Percentiles rank a stretch among this genome's conserved stretches.
Conservation (phyloP, 371 early-diverging fungal species). For the Rhizopus stolonifer region DNA sequence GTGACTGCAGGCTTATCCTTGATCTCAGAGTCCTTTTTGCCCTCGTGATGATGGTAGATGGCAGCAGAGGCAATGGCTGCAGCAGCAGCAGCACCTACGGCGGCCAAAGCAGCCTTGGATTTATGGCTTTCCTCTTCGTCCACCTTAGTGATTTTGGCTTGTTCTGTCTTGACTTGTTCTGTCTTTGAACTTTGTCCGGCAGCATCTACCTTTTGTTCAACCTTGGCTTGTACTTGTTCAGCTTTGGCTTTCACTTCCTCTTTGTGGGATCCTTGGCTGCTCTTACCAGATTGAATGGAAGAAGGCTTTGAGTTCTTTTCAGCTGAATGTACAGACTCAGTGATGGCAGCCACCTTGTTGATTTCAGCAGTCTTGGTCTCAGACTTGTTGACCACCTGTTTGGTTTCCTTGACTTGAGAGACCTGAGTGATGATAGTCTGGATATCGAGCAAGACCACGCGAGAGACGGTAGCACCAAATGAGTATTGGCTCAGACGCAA, state of each 20-base stretch:
- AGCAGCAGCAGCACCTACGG: slow-evolving; percentile 25
- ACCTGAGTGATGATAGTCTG: slow-evolving; percentile 21
- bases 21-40: slow-evolving; percentile 6
- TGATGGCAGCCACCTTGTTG: slow-evolving; percentile 2
- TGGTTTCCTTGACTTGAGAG: slow-evolving; percentile 15
- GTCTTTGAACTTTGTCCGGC: background rate
- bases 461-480: slow-evolving; percentile 22
- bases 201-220: background rate
- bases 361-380: slow-evolving; percentile 12
- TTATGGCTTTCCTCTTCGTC: background rate
- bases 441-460: slow-evolving; percentile 16
- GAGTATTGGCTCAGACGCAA: slow-evolving; percentile 64
- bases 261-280: background rate
- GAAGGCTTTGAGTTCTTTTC: background rate
- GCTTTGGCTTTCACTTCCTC: slow-evolving; percentile 1
- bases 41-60: slow-evolving; percentile 19
- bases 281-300: too few species aligned
- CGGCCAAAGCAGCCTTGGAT: slow-evolving; percentile 6
- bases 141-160: slow-evolving; percentile 9
- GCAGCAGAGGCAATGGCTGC: slow-evolving; percentile 22
- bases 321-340: slow-evolving; percentile 6
- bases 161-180: slow-evolving; percentile 4
- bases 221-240: slow-evolving; percentile 1
- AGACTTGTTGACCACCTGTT: slow-evolving; percentile 11
- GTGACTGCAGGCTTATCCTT: slow-evolving; percentile 15